Evolutionary conservation across 768 basidiomycete genomes (phyloP).

Genomic region (Termitomyces sp.): DNA sequence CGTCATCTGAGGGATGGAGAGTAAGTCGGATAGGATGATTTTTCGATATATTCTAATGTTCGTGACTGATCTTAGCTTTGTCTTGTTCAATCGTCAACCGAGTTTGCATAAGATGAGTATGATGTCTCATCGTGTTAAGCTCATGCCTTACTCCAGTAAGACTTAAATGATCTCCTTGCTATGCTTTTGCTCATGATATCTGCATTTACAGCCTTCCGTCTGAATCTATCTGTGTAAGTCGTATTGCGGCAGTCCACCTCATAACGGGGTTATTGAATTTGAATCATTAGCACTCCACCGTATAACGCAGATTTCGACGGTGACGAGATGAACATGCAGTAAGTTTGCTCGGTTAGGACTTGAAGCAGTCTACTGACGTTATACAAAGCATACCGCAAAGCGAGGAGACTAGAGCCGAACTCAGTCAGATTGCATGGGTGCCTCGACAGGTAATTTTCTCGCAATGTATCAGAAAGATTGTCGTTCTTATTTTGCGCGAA

Average conservation of each 20-base stretch:
- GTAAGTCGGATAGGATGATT: slow-evolving; percentile 45
- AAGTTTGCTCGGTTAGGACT: slow-evolving; percentile 30
- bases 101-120: slow-evolving; percentile 99
- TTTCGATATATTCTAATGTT: not conserved
- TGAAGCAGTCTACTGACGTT: not conserved
- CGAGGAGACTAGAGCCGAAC: slow-evolving; percentile 95
- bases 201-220: slow-evolving; percentile 78
- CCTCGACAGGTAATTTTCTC: slow-evolving; percentile 71
- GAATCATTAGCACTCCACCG: slow-evolving; percentile 70
- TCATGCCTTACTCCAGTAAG: slow-evolving; percentile 98
- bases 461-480: not conserved
- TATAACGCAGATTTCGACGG: slow-evolving; percentile 99
- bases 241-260: slow-evolving; percentile 13
- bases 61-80: slow-evolving; percentile 46
- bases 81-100: slow-evolving; percentile 97
- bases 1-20: slow-evolving; percentile 97
- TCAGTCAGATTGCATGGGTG: slow-evolving; percentile 99
- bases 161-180: slow-evolving; percentile 11
- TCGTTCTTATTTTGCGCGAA: slow-evolving; percentile 24
- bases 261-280: slow-evolving; percentile 22
- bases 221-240: slow-evolving; percentile 95
- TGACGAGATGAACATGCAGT: slow-evolving; percentile 99
- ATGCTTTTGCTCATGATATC: slow-evolving; percentile 6
- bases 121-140: slow-evolving; percentile 97
- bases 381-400: slow-evolving; percentile 84